These are phyloP conservation scores for Exophiala bonariae DNA, from an alignment of 2,329 filamentous ascomycete genomes.

Conservation along the genomic window DNA sequence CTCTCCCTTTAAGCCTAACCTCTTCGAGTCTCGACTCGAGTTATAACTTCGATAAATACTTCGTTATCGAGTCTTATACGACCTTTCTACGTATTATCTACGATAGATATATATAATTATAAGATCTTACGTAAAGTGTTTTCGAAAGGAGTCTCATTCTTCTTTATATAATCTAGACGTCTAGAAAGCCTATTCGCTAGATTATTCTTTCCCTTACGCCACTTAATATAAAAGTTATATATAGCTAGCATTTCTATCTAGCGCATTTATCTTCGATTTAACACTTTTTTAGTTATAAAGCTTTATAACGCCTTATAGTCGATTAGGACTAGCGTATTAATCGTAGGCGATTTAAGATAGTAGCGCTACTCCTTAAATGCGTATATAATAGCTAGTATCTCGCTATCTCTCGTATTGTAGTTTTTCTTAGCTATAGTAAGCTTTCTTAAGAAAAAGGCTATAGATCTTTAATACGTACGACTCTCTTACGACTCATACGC, in stretches of 20 bases:
- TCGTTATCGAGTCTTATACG: neutral
- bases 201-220: slow-evolving; percentile 16
- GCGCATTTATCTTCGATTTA: slow-evolving; percentile 30
- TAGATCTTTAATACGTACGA: slow-evolving; percentile 1
- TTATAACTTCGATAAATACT: neutral
- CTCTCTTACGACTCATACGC: slow-evolving; percentile 12
- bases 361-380: slow-evolving; percentile 29
- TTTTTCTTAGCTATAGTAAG: slow-evolving; percentile 7
- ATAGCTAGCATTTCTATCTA: slow-evolving; percentile 28
- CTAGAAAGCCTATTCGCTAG: slow-evolving; percentile 24
- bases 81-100: neutral
- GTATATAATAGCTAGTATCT: slow-evolving; percentile 24
- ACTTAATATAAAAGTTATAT: slow-evolving; percentile 31
- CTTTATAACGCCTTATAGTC: slow-evolving; percentile 32
- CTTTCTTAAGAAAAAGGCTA: slow-evolving; percentile 10
- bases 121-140: neutral
- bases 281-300: slow-evolving; percentile 30
- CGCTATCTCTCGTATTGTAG: slow-evolving; percentile 10
- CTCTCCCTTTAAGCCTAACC: neutral
- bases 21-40: slow-evolving; percentile 2
- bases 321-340: slow-evolving; percentile 5
- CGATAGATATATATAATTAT: neutral
- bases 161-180: slow-evolving; percentile 9
- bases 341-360: slow-evolving; percentile 24
- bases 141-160: neutral